Evolutionary conservation across 768 basidiomycete species (phyloP), one percentile per base, ranked within the genome.

Genomic region (Bullera alba): DNA sequence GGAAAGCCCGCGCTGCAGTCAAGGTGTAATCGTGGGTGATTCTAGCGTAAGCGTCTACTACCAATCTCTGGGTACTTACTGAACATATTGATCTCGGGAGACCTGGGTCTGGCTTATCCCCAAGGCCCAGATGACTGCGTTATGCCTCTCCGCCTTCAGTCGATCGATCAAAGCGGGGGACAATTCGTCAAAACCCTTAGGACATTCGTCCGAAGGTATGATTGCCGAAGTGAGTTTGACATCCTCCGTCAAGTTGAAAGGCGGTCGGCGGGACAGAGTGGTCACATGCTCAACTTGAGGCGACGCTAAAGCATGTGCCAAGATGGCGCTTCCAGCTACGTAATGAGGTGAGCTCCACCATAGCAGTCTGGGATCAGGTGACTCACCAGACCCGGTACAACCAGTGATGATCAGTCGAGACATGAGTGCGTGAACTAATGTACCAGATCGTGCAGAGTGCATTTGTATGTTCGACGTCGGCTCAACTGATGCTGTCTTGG

Each of bases 21-120:
- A 75, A 49, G 25, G 74, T 59, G 51, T 74, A 75, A 32, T 71
- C 73, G 51, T 74, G 62, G 5, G 75, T 76, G 46, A 75, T 63
- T 26, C 57, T 61, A 36, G 8, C 17, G 32, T 46, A 48, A 19
- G 10, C 10, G 6, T n/a, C 10, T 16, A 8, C 8, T 5, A 17
- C 15, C 14, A 48, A 19, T 8, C n/a, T 12, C 8, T 5, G 26
- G 7, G 7, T 3, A 57, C 60, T 34, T 30, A 61, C 60, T 46
- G 53, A 30, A 58, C 37, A 42, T 61, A 61, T 21, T 61, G 54
- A 5, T 55, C 53, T 34, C 51, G 38, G 25, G 28, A 46, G n/a
- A 58, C 54, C 25, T 50, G 29, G 1, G 42, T 56, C 38, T 61
- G 56, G 19, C 34, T 48, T 19, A 58, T 58, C 3, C 57, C 56